Conservation (phyloP, 106 monocot genomes). For the Agapanthus africanus region DNA sequence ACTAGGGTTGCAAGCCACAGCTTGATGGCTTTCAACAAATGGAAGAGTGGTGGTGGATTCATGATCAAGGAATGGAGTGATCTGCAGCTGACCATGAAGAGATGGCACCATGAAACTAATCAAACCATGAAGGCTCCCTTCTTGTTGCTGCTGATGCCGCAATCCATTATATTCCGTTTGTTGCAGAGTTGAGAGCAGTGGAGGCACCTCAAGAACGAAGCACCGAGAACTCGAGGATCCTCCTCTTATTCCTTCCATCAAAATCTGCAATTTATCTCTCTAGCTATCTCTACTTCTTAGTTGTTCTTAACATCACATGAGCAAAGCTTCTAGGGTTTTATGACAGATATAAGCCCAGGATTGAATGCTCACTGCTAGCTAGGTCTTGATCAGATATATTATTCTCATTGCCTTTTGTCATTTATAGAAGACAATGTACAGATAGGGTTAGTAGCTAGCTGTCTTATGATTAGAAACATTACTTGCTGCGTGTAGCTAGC, state of each 20-base stretch:
- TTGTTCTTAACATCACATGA: no score
- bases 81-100: background rate
- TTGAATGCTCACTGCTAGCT: background rate
- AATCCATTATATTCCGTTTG: constrained; percentile 25
- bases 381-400: background rate
- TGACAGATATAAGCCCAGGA: background rate
- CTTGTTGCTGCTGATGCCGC: background rate
- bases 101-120: constrained; percentile 10
- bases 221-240: constrained; percentile 4
- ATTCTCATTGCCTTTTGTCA: constrained; percentile 5
- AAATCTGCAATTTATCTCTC: background rate
- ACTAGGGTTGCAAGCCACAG: constrained; percentile 5
- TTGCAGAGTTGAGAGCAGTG: background rate
- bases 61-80: no score
- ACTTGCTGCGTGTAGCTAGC: no score
- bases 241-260: constrained; percentile 14
- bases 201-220: constrained; percentile 14
- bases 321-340: no score
- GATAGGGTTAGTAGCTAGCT: no score
- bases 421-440: constrained; percentile 17
- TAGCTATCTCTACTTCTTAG: no score
- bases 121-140: constrained; percentile 13
- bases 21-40: background rate
- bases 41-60: background rate
- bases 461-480: no score